Evolutionary conservation across 139 green algal genomes (phyloP), one percentile per base, ranked within the genome.

Genomic region (Micractinium sp.): DNA sequence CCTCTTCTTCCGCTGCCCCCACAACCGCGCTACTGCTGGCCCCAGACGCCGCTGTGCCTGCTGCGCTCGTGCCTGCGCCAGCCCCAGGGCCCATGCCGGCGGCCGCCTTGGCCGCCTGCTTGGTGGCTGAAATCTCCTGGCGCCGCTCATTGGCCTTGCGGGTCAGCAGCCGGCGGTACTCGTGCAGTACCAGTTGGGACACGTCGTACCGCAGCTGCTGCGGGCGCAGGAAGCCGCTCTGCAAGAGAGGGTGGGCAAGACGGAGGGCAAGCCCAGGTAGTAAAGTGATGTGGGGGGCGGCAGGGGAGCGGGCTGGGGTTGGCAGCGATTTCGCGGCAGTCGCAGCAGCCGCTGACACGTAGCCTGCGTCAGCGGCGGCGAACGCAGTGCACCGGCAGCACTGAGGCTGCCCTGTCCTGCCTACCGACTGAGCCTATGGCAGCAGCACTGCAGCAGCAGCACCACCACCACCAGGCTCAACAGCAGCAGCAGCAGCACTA

Each of bases 191-290:
- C 31, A 86, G 56, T 33, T 25, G 27, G 29, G 81, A 76, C 13
- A 86, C 56, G 25, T 86, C 81, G 60, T 86, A 75, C 15, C 83
- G 38, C 67, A 87, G 67, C 83, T 87, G 83, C 12, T 79, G 71
- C 3, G 83, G 85, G 13, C 85, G 73, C 47, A 82, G 85, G 85
- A 82, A 89, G 53, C 85, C 74, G 85, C 47, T 61, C 85, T 82
- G 79, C 35, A 14, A 33, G 35, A 20, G 41, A 39, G 4, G 79
- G 39, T 1, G 79, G 47, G 22, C 7, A 13, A 39, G 16, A 12
- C 19, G 5, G 33, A n/a, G 33, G 18, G 33, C 47, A 56, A 56
- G 47, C 47, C 5, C 47, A 56, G 47, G 47, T 56, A 9, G 47
- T 56, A 9, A 56, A 9, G 47, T 56, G 47, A 5, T 5, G 47